phyloP scores from a whole-genome alignment of 768 basidiomycete genomes.

The Psilocybe cubensis region DNA sequence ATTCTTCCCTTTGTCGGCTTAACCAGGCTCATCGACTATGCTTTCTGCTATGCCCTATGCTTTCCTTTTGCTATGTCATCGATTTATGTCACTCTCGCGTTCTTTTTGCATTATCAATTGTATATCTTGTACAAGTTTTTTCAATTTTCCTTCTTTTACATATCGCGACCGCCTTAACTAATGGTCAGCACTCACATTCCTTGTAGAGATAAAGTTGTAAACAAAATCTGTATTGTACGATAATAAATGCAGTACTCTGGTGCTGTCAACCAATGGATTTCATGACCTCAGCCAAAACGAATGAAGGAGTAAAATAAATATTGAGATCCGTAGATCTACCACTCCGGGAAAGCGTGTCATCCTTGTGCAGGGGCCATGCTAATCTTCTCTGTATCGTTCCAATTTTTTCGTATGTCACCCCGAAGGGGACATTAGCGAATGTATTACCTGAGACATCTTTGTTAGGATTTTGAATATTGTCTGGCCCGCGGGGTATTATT shows the following conservation, averaged over 20 bases:
- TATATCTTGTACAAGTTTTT: background rate
- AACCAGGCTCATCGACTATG: background rate
- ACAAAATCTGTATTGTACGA: too few relatives aligned
- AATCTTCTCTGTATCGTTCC: conserved; percentile 99
- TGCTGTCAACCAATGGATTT: too few relatives aligned
- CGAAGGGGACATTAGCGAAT: conserved; percentile 68
- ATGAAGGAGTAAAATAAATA: conserved; percentile 45
- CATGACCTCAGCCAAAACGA: too few relatives aligned
- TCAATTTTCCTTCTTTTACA: background rate
- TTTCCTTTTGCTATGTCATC: background rate
- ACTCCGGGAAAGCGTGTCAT: conserved; percentile 99
- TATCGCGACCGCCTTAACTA: background rate
- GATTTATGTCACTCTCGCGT: background rate
- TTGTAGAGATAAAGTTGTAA: background rate
- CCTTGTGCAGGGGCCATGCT: conserved; percentile 99
- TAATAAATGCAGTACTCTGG: too few relatives aligned
- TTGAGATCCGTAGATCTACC: conserved; percentile 69
- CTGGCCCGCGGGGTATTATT: conserved; percentile 24
- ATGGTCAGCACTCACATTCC: background rate
- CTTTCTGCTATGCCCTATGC: conserved; percentile 7
- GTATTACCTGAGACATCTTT: background rate
- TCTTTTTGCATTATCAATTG: background rate
- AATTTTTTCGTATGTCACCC: conserved; percentile 98
- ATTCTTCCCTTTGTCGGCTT: background rate
- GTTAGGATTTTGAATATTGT: conserved; percentile 31